Evolutionary conservation across 768 basidiomycete genomes (phyloP), one percentile per base, ranked within the genome.

Genomic region (Trametes sanguinea): DNA sequence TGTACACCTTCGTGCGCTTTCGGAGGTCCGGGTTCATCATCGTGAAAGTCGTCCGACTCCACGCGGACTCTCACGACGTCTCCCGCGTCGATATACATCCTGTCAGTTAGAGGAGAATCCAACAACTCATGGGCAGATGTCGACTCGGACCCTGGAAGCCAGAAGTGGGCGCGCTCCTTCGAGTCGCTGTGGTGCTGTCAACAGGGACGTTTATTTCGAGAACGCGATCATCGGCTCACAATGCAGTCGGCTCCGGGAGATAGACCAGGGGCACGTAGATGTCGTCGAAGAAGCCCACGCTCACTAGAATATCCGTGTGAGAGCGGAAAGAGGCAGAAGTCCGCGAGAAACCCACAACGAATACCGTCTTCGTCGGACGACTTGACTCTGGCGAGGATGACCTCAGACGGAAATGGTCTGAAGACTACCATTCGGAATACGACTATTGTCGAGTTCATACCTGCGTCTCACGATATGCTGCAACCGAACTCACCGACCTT

Each of bases 261-360:
- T 92, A 88, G 3, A 83, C 77, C 0, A 83, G 75, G 0, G 94
- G 92, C 48, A 98, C 83, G 71, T 93, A 92, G 27, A 98, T 88
- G 68, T 98, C 95, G 74, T 94, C 92, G 69, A 98, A 98, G 79
- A 98, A 98, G 17, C 89, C 90, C 16, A 97, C 74, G 22, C 89
- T 85, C 30, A 96, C 95, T 96, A 67, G 14, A 46, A 7, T 6
- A 11, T 11, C 37, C 57, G 9, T 22, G 47, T 29, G 14, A 54
- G 43, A 53, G 45, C 57, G 57, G 51, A 13, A 6, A 17, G 6
- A 5, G n/a, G 17, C 8, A 40, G 1, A 43, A 43, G 17, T 48
- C 33, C 42, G 48, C 1, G 40, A 11, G 54, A 32, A 14, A 78
- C 91, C 45, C 65, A 95, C 96, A 74, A 74, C 92, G 81, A 64